phyloP scores from a whole-genome alignment of 1,284 basidiomycete species.

The Anthracocystis setariae region DNA sequence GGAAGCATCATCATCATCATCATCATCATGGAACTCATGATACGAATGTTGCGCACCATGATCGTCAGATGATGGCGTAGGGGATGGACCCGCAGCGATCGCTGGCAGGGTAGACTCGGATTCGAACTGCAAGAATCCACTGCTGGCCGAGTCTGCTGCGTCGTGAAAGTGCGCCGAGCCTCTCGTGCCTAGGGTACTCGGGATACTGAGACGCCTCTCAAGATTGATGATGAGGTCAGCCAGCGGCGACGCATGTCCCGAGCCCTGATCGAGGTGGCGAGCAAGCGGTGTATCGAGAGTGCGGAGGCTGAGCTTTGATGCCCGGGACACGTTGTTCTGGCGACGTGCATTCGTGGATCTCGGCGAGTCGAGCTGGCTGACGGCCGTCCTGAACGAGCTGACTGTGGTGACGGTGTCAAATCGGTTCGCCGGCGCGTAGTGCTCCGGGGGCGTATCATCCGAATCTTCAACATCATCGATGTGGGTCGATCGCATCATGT shows the following conservation, averaged over 20 bases:
- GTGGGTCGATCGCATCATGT: constrained; percentile 22
- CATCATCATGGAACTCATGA: constrained; percentile 11
- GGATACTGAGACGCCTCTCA: constrained; percentile 32
- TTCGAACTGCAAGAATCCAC: constrained; percentile 22
- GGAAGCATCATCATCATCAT: constrained; percentile 28
- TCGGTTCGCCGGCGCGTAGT: constrained; percentile 24
- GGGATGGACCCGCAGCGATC: constrained; percentile 22
- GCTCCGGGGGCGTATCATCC: constrained; percentile 29
- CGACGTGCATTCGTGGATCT: constrained; percentile 17
- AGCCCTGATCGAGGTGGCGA: constrained; percentile 40
- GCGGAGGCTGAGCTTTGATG: constrained; percentile 34
- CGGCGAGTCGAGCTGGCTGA: constrained; percentile 36
- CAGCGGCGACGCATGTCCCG: constrained; percentile 37
- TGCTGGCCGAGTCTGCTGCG: constrained; percentile 36
- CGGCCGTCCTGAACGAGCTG: constrained; percentile 40
- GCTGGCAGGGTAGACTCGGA: constrained; percentile 5
- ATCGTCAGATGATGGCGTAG: constrained; percentile 12
- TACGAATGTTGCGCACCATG: constrained; percentile 6
- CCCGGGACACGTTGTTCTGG: constrained; percentile 14
- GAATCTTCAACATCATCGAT: constrained; percentile 37
- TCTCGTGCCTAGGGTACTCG: constrained; percentile 22
- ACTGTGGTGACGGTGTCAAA: constrained; percentile 42
- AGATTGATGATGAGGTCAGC: constrained; percentile 46
- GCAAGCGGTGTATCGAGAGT: constrained; percentile 36
- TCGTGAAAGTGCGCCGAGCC: constrained; percentile 29